These are phyloP conservation scores for Microcyclospora pomicola DNA, from an alignment of 2,329 filamentous ascomycete genomes.

Conservation along the genomic window DNA sequence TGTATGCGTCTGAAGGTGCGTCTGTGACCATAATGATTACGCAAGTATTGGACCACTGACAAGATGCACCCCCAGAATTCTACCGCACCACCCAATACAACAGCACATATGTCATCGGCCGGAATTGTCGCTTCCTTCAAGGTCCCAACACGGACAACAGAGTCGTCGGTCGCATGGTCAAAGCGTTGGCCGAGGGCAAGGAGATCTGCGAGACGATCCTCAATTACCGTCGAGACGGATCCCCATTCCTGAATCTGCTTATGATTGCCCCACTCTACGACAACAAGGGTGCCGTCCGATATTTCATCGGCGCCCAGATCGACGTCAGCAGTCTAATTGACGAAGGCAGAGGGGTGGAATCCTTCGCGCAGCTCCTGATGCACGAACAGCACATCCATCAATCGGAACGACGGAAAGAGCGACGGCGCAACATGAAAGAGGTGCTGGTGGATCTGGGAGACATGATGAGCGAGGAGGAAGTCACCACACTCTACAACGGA, in stretches of 20 bases:
- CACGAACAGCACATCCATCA: slow-evolving; percentile 14
- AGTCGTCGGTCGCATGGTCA: slow-evolving; percentile 23
- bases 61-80: slow-evolving; percentile 22
- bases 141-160: slow-evolving; percentile 25
- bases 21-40: not conserved
- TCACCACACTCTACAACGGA: slow-evolving; percentile 17
- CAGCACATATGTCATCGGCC: slow-evolving; percentile 29
- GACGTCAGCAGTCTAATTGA: slow-evolving; percentile 26
- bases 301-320: slow-evolving; percentile 28
- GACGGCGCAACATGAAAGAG: slow-evolving; percentile 2
- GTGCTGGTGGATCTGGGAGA: slow-evolving; percentile 18
- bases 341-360: slow-evolving; percentile 23
- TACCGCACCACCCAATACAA: slow-evolving; percentile 31
- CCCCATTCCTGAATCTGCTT: slow-evolving; percentile 29
- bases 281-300: slow-evolving; percentile 27
- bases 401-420: not conserved
- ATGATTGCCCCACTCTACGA: slow-evolving; percentile 29
- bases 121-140: slow-evolving; percentile 33
- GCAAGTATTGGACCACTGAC: not conserved
- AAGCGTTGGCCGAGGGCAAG: slow-evolving; percentile 25
- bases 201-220: slow-evolving; percentile 31
- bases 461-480: slow-evolving; percentile 20
- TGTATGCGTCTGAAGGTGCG: slow-evolving; percentile 30
- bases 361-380: slow-evolving; percentile 21
- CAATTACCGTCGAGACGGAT: slow-evolving; percentile 29